Evolutionary conservation across 495 filamentous ascomycete species (phyloP).

Genomic region (Immersiella caudata): DNA sequence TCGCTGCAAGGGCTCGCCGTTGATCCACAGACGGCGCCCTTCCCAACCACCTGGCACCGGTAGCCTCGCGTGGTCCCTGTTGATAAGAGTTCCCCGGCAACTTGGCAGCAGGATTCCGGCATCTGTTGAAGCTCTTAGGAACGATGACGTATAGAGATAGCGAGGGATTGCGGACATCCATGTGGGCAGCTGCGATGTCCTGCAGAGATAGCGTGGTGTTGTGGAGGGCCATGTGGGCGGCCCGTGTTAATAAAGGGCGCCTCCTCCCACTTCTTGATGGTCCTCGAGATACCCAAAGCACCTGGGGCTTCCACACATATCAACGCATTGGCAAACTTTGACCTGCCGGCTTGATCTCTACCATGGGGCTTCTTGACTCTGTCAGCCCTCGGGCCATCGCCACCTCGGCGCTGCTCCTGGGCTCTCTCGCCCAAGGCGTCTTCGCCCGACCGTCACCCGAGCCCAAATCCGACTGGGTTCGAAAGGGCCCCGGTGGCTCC

Average conservation of each 20-base stretch:
- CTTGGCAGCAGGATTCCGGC: neutral
- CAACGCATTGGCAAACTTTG: neutral
- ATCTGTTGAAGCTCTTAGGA: neutral
- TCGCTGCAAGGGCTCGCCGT: neutral
- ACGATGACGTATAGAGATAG: neutral
- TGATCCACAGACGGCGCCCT: neutral
- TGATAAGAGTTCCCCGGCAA: neutral
- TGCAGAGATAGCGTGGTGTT: neutral
- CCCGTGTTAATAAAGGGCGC: neutral
- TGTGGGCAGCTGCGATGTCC: neutral
- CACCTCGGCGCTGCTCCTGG: slow-evolving; percentile 27
- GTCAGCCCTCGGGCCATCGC: slow-evolving; percentile 31
- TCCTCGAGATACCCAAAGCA: neutral
- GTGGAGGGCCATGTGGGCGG: neutral
- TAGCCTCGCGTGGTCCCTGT: neutral
- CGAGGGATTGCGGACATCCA: neutral
- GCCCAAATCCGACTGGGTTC: slow-evolving; percentile 27
- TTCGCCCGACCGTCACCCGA: slow-evolving; percentile 26
- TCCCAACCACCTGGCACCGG: neutral
- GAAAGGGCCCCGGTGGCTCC: slow-evolving; percentile 15
- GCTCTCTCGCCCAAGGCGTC: slow-evolving; percentile 28
- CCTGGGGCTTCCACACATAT: neutral
- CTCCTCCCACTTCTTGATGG: neutral
- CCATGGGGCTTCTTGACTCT: slow-evolving; percentile 30
- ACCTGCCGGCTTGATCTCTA: neutral